A percentile compares a stretch with the other conserved stretches of the same genome.
These are phyloP conservation scores for Solioccasus polychromus DNA, from an alignment of 768 basidiomycete genomes.

Conservation along the genomic window DNA sequence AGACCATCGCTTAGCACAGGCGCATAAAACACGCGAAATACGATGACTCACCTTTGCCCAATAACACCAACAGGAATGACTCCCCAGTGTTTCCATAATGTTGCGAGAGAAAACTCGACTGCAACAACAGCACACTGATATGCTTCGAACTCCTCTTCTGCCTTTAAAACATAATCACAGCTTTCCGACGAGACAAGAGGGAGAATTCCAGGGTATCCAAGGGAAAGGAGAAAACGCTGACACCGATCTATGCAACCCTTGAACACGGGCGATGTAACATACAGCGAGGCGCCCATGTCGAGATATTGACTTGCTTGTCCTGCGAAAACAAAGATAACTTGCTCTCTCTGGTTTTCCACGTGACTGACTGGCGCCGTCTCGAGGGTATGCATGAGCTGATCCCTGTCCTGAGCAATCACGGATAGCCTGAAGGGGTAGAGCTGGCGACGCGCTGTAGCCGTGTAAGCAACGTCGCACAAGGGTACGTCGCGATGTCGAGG, in stretches of 20 bases:
- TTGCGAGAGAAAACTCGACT: conserved; percentile 60
- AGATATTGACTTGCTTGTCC: conserved; percentile 70
- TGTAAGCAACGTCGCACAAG: conserved; percentile 60
- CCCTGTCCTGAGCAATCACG: conserved; percentile 40
- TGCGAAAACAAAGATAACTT: conserved; percentile 65
- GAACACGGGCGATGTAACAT: conserved; percentile 48
- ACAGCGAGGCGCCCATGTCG: conserved; percentile 61
- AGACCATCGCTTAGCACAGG: not conserved
- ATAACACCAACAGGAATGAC: conserved; percentile 56
- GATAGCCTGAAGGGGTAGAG: conserved; percentile 52
- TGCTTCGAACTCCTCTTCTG: conserved; percentile 41
- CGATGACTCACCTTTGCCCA: conserved; percentile 62
- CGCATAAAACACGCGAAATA: not conserved
- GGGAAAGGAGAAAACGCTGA: conserved; percentile 44
- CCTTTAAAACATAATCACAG: conserved; percentile 17
- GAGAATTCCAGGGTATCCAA: conserved; percentile 51
- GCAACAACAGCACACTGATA: conserved; percentile 57
- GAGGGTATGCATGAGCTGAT: conserved; percentile 49
- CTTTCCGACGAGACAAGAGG: conserved; percentile 37
- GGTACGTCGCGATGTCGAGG: conserved; percentile 20
- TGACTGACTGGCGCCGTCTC: conserved; percentile 32
- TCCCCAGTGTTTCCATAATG: conserved; percentile 70
- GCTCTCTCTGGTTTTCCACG: conserved; percentile 24
- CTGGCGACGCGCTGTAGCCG: conserved; percentile 63
- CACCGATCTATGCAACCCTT: conserved; percentile 55